Base-by-base conservation (phyloP, 2,329 filamentous ascomycete species). In the Aspergillus niger region DNA sequence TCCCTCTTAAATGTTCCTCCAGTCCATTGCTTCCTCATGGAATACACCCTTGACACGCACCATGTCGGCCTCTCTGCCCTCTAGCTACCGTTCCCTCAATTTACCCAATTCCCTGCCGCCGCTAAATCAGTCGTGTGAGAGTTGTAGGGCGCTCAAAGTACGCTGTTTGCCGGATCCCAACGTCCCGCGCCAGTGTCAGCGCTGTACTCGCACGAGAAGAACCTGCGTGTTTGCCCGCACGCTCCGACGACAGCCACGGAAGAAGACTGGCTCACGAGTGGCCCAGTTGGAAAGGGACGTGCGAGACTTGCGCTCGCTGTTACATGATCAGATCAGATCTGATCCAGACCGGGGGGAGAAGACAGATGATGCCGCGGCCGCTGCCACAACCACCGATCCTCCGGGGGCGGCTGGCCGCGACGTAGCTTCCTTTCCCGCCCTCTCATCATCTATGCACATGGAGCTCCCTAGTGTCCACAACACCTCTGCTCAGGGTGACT, bases 191-290 rank as follows among this genome's bases (percentile, higher is more conserved):
- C 52, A 55, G 30, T 55, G 52, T 26, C 52, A 55, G 13, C 52
- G 52, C 43, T 55, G 52, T 26, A 55, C 39, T 5, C 52, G 52
- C 17, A 55, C 52, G n/a, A 26, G 52, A 30, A 41, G 52, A n/a
- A 55, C 22, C 39, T 55, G 52, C 43, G 52, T 55, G 3, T 55
- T 55, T n/a, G 52, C 52, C n/a, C 52, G 44, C 38, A 55, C 52
- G 10, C 52, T 55, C 17, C 38, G 52, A 32, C 52, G 52, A 10
- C 52, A 55, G 39, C 52, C 52, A 22, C 52, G 52, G 24, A 55
- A 55, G 41, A 55, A 55, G 36, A 55, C 52, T n/a, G 52, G 52
- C 17, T 55, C 52, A 20, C 52, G 52, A 30, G 52, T 55, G 15
- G 52, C 52, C 11, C 52, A 55, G 52, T n/a, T 55, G 22, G 52